Evolutionary conservation across 345 rosid species (phyloP).

Genomic region (Carallia brachiata): DNA sequence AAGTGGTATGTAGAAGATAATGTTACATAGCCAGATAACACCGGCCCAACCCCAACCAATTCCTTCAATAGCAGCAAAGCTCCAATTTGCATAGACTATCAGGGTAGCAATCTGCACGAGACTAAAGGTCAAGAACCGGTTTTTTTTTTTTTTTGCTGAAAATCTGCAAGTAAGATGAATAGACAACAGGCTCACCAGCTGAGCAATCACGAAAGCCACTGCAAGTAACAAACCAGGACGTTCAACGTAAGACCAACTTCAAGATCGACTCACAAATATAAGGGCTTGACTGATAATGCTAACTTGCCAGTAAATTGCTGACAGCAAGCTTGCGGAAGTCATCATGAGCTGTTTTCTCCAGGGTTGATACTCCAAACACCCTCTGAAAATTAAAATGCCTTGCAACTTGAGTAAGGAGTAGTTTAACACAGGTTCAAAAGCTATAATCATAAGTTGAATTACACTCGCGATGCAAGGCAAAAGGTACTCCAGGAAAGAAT

Average conservation of each 20-base stretch:
- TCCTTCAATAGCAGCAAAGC: conserved; percentile 94
- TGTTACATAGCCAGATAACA: conserved; percentile 93
- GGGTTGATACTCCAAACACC: conserved; percentile 73
- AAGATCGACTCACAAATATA: conserved; percentile 89
- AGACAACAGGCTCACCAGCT: conserved; percentile 60
- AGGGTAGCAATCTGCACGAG: conserved; percentile 79
- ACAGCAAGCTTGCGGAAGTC: conserved; percentile 89
- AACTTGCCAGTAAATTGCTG: conserved; percentile 94
- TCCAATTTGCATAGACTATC: conserved; percentile 91
- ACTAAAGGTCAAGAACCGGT: conserved; percentile 5
- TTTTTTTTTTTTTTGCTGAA: neutral
- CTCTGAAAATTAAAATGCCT: conserved; percentile 42
- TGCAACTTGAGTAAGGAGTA: conserved; percentile 8
- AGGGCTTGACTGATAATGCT: conserved; percentile 97
- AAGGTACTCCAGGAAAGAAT: too few relatives aligned
- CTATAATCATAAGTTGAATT: neutral
- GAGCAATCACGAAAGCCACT: conserved; percentile 79
- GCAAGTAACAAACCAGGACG: conserved; percentile 84
- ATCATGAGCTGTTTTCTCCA: conserved; percentile 87
- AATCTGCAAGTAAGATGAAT: conserved; percentile 5
- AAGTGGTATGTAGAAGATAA: conserved; percentile 81
- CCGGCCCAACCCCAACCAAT: conserved; percentile 99
- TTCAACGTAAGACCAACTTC: conserved; percentile 94
- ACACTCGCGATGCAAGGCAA: too few relatives aligned
- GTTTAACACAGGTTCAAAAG: conserved; percentile 5